phyloP scores from a whole-genome alignment of 305 asterid species.

The Solanum hybrid region DNA sequence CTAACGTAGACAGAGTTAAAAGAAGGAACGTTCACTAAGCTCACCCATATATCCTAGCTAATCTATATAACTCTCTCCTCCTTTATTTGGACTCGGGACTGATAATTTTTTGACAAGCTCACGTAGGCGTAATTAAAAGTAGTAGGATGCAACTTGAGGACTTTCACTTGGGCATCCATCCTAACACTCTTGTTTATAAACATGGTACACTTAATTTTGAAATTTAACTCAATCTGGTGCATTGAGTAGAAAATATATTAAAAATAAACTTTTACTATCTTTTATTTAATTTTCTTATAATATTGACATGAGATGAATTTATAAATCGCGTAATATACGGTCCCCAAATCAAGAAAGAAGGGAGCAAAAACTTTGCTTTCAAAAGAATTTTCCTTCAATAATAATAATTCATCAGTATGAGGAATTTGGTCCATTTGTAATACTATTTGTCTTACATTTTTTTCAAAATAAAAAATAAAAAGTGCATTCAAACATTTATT shows the following conservation, averaged over 20 bases:
- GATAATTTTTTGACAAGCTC: background rate
- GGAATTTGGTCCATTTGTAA: background rate
- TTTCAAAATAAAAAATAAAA: too few relatives aligned
- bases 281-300: background rate
- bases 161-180: background rate
- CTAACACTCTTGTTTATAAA: background rate
- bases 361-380: background rate
- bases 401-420: background rate
- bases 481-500: background rate
- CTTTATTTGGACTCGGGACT: too few relatives aligned
- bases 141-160: background rate
- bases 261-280: background rate
- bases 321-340: background rate
- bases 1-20: background rate
- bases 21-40: background rate
- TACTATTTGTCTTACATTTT: background rate
- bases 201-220: background rate
- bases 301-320: background rate
- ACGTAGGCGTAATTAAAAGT: too few relatives aligned
- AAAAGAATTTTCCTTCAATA: background rate
- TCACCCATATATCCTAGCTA: background rate
- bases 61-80: background rate
- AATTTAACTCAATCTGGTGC: background rate
- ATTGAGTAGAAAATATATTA: background rate
- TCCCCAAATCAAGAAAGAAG: background rate